phyloP scores from a whole-genome alignment of 2,329 filamentous ascomycete genomes.

The Lasiodiplodia sp. region DNA sequence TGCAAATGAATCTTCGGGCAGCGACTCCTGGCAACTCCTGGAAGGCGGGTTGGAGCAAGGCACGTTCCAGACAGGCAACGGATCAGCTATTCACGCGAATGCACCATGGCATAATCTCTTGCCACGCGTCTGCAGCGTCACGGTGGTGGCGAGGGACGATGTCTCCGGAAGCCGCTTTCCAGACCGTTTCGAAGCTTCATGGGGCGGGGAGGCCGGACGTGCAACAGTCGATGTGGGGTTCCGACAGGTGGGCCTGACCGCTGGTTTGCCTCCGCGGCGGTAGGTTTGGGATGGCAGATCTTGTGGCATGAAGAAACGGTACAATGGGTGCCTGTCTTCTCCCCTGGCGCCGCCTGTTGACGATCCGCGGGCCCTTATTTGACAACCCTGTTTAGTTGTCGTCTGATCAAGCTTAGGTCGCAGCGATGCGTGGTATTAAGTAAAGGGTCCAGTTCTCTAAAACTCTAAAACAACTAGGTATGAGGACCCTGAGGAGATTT shows the following conservation, averaged over 20 bases:
- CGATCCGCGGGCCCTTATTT: constrained; percentile 11
- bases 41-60: not conserved
- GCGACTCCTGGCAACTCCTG: not conserved
- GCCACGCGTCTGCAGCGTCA: not conserved
- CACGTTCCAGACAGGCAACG: not conserved
- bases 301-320: constrained; percentile 4
- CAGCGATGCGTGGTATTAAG: constrained; percentile 1
- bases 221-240: too few species aligned
- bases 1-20: not conserved
- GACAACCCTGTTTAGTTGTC: not conserved
- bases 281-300: not conserved
- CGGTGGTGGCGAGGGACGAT: not conserved
- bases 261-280: not conserved
- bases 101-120: not conserved
- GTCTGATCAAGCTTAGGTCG: constrained; percentile 13
- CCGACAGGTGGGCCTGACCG: constrained; percentile 8
- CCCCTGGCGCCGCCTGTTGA: constrained; percentile 7
- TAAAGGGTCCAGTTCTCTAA: constrained; percentile 4
- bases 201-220: constrained; percentile 1
- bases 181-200: not conserved
- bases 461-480: not conserved
- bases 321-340: constrained; percentile 7
- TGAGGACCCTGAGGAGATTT: constrained; percentile 5
- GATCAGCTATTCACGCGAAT: not conserved
- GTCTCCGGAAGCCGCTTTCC: not conserved